A percentile compares a stretch with the other conserved stretches of the same genome.
Conservation (phyloP, 257 asterid species). For the Osmanthus fragrans region DNA sequence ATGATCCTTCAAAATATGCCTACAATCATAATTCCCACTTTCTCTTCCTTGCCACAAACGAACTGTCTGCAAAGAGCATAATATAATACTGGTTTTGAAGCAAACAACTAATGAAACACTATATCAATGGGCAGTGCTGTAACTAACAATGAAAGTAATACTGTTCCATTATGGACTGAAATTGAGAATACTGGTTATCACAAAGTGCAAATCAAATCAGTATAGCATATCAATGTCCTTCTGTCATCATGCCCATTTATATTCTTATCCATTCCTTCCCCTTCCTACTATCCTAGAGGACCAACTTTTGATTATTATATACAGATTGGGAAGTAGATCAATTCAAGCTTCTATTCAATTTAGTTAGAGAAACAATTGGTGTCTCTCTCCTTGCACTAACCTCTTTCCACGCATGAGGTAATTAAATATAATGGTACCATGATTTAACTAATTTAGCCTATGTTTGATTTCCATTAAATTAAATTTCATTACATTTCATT, state of each 20-base stretch:
- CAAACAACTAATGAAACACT: background rate
- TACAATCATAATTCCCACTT: constrained; percentile 66
- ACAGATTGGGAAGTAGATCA: background rate
- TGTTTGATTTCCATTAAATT: no score
- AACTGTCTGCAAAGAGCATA: constrained; percentile 71
- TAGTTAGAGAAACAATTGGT: background rate
- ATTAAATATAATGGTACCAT: background rate
- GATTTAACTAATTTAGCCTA: background rate
- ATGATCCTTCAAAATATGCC: constrained; percentile 83
- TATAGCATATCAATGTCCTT: background rate
- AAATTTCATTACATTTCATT: no score
- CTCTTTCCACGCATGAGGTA: no score
- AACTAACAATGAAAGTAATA: background rate
- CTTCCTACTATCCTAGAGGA: background rate
- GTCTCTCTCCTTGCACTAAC: no score
- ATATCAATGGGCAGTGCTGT: background rate
- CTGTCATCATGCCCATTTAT: background rate
- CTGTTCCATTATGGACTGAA: background rate
- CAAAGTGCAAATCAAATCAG: background rate
- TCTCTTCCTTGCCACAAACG: constrained; percentile 90
- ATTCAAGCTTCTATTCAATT: background rate
- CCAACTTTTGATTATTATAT: background rate
- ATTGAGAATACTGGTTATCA: background rate
- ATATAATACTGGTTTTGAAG: constrained; percentile 10
- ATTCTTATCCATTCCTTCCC: background rate